A percentile compares a stretch with the other conserved stretches of the same genome.
phyloP scores from a whole-genome alignment of 202 grass and related monocot genomes.

The Saccharum hybrid region DNA sequence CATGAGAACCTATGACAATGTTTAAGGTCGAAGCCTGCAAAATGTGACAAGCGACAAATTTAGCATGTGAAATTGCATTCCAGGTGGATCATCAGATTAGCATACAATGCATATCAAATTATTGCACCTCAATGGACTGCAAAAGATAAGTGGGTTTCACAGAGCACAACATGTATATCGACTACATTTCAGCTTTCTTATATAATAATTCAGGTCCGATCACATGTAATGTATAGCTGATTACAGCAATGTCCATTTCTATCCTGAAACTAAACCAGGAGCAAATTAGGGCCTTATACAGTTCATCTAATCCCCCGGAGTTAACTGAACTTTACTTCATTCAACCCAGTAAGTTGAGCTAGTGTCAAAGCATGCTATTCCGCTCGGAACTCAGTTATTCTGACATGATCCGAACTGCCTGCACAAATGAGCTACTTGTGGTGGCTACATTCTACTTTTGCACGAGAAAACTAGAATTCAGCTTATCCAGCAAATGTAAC shows the following conservation, averaged over 20 bases:
- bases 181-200: constrained; percentile 1
- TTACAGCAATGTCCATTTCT: constrained; percentile 19
- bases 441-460: constrained; percentile 22
- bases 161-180: constrained; percentile 7
- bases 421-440: background rate
- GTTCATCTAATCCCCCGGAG: constrained; percentile 20
- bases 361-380: constrained; percentile 1
- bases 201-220: background rate
- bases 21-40: constrained; percentile 60
- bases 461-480: constrained; percentile 13
- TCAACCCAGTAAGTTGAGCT: constrained; percentile 11
- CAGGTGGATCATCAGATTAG: constrained; percentile 17
- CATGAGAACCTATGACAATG: constrained; percentile 85
- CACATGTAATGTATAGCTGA: background rate
- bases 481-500: constrained; percentile 23
- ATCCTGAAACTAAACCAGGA: constrained; percentile 23
- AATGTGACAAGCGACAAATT: constrained; percentile 28
- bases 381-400: background rate
- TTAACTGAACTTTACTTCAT: constrained; percentile 25
- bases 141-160: constrained; percentile 16
- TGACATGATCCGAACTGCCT: constrained; percentile 11
- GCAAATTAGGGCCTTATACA: background rate
- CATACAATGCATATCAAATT: constrained; percentile 18
- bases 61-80: constrained; percentile 25
- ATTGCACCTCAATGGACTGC: background rate